Conservation (phyloP, 2,329 filamentous ascomycete genomes). For the Boeremia exigua region DNA sequence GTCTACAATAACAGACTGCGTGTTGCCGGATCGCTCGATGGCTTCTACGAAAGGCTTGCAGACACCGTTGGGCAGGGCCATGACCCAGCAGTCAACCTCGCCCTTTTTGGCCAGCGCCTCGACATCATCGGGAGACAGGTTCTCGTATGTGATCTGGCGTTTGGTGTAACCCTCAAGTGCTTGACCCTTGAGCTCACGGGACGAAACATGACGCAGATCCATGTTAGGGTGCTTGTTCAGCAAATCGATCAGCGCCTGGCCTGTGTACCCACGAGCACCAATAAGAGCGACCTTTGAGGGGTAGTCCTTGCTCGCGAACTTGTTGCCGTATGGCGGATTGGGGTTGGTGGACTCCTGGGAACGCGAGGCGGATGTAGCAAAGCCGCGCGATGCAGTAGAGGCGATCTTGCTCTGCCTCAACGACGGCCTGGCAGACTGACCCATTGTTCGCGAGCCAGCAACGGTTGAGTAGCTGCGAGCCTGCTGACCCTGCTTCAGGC, state of each 20-base stretch:
- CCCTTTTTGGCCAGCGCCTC: conserved; percentile 81
- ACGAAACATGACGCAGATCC: conserved; percentile 90
- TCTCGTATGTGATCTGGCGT: conserved; percentile 90
- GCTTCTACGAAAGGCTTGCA: conserved; percentile 95
- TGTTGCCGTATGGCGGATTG: conserved; percentile 86
- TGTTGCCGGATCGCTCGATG: conserved; percentile 70
- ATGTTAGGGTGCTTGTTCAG: conserved; percentile 88
- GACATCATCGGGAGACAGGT: conserved; percentile 84
- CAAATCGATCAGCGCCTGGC: conserved; percentile 85
- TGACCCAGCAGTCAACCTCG: conserved; percentile 94
- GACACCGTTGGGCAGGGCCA: conserved; percentile 94
- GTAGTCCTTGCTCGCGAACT: conserved; percentile 81
- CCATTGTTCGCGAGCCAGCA: conserved; percentile 46
- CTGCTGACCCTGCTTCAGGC: conserved; percentile 66
- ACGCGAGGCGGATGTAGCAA: conserved; percentile 59
- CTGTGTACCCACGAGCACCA: conserved; percentile 91
- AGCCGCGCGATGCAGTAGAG: conserved; percentile 54
- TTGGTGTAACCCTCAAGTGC: conserved; percentile 90
- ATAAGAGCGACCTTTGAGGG: conserved; percentile 85
- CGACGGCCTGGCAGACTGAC: conserved; percentile 34
- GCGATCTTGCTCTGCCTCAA: conserved; percentile 36
- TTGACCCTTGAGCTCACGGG: conserved; percentile 87
- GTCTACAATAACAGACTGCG: conserved; percentile 82
- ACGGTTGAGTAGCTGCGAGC: conserved; percentile 68
- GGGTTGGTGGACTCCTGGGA: conserved; percentile 70